Conservation (phyloP, 2,329 filamentous ascomycete species). For the Aspergillus sojae region DNA sequence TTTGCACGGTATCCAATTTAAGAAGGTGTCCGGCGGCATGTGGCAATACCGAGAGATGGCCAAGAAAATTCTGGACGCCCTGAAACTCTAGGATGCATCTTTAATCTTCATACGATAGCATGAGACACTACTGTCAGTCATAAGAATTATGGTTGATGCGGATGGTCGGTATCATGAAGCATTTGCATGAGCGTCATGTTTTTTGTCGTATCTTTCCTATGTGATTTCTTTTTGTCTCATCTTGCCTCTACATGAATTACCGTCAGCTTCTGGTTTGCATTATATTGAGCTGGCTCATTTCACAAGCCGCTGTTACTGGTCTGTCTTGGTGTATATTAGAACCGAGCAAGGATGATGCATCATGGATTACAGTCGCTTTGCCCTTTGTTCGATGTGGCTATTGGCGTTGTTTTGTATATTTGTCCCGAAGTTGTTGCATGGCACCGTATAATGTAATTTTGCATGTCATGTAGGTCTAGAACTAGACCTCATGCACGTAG, state of each 20-base stretch:
- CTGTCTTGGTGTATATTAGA: constrained; percentile 36
- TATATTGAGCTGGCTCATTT: constrained; percentile 25
- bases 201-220: constrained; percentile 23
- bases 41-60: constrained; percentile 99
- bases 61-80: constrained; percentile 85
- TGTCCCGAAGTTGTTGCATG: constrained; percentile 4
- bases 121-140: constrained; percentile 14
- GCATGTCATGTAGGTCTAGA: neutral
- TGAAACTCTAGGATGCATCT: constrained; percentile 65
- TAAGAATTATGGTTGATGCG: constrained; percentile 17
- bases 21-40: constrained; percentile 90
- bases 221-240: constrained; percentile 9
- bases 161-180: constrained; percentile 28
- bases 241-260: constrained; percentile 16
- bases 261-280: constrained; percentile 24
- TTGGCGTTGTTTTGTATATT: constrained; percentile 19
- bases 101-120: constrained; percentile 16
- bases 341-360: constrained; percentile 19
- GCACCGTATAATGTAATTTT: constrained; percentile 1
- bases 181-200: constrained; percentile 30
- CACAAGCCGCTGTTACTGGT: constrained; percentile 16
- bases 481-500: neutral
- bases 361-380: constrained; percentile 13
- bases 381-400: constrained; percentile 11
- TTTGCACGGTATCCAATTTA: constrained; percentile 96